Base-by-base conservation (phyloP, 768 basidiomycete species). In the Neoboletus brunneissimus region DNA sequence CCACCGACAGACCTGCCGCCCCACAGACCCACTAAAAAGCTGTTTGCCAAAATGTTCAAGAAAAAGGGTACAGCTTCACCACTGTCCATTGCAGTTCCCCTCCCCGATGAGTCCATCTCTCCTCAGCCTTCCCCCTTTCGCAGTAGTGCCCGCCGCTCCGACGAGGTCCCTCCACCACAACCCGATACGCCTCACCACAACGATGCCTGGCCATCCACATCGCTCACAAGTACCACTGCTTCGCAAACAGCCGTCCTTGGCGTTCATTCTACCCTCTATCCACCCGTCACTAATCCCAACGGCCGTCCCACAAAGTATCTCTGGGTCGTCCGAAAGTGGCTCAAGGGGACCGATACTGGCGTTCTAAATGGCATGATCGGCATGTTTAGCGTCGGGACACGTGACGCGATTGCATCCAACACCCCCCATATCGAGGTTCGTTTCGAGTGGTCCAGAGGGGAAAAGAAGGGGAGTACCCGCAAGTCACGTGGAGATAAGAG, bases 261-360 rank as follows among this genome's bases (percentile, higher is more conserved):
- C 23, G 82, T 91, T 47, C 85, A 89, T 58, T 80, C 89, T 4
- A 77, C 79, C 0, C 76, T 87, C 20, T 82, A 81, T 44, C 81
- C 86, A 16, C 76, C 81, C 11, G 61, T 67, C 38, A 61, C 59
- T 49, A 75, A 68, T 18, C 75, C 70, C 51, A 72, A 56, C 38
- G 76, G 73, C 6, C 73, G 77, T 3, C 76, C 80, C 1, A 72
- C 69, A 10, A 73, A 72, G 72, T 91, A 94, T 56, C 82, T 88
- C 6, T 94, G 91, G 91, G 76, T 87, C 20, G 83, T 91, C 27
- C 77, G 85, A 48, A 78, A 75, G 60, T 94, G 91, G 91, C 67
- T 87, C 61, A 93, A 92, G 67, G 80, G 79, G 25, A 67, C 71
- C 11, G 79, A 79, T 18, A 67, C 72, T 6, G 70, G 81, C 37